Evolutionary conservation across 192 early-diverging fungal species (phyloP).

Genomic region (Coemansia sp.): DNA sequence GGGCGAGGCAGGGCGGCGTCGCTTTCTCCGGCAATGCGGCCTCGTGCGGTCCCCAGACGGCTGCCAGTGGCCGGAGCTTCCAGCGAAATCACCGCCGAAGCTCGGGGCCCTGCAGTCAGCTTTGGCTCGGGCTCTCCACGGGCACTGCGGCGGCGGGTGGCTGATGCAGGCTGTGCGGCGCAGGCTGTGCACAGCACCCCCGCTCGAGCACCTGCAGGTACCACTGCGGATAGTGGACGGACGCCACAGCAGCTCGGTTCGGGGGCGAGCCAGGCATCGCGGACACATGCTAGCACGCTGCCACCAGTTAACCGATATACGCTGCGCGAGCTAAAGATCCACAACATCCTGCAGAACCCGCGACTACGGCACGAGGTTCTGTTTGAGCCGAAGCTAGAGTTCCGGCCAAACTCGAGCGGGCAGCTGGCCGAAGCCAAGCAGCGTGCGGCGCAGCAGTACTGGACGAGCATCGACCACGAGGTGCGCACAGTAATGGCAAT

Average conservation of each 20-base stretch:
- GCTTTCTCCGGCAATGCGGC: neutral
- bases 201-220: neutral
- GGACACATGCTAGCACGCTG: conserved; percentile 19
- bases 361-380: conserved; percentile 88
- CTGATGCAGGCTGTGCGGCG: neutral
- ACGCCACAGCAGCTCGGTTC: conserved; percentile 5
- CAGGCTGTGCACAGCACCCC: neutral
- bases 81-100: too few species aligned
- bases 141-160: neutral
- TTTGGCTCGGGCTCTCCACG: neutral
- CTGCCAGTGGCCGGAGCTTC: neutral
- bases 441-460: conserved; percentile 67
- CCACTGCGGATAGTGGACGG: neutral
- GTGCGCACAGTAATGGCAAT: conserved; percentile 23
- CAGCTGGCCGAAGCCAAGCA: conserved; percentile 64
- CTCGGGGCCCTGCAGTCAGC: neutral
- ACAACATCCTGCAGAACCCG: conserved; percentile 79
- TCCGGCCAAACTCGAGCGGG: conserved; percentile 83
- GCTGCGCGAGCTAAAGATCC: conserved; percentile 77
- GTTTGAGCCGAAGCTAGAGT: conserved; percentile 87
- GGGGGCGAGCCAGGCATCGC: neutral
- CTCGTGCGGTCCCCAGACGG: neutral
- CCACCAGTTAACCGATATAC: conserved; percentile 86
- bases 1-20: conserved; percentile 1
- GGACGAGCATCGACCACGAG: conserved; percentile 66